Evolutionary conservation across 192 early-diverging fungal genomes (phyloP), one percentile per base, ranked within the genome.

Genomic region (Gryganskiella cystojenkinii): DNA sequence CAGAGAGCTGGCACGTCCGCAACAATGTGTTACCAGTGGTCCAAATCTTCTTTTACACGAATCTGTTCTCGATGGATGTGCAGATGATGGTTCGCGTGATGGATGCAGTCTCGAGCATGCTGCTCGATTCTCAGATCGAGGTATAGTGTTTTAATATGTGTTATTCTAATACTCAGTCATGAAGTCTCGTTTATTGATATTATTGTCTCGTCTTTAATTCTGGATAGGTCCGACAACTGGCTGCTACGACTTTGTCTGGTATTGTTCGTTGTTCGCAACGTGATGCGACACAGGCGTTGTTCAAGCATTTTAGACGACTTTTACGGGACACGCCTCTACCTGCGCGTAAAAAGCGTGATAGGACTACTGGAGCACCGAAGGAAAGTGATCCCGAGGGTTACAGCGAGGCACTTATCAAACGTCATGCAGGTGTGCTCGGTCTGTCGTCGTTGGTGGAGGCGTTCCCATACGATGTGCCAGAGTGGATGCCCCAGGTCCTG

Each of bases 401-500:
- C 56, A 63, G 71, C 2, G 84, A 87, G 7, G 82, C 89, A 0
- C 57, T 98, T 0, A 80, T 91, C 40, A 87, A 84, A 19, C 86
- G 94, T 14, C 97, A 99, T 82, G 91, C 93, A 0, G 95, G 92
- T 19, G 94, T 94, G n/a, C 81, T 99, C 57, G 97, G 96, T 0
- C 79, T 99, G n/a, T 87, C 94, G 15, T 91, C 92, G 3, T 78
- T 99, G 10, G 84, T 98, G 4, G 87, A 93, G 54, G 95, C 96
- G 1, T 97, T 96, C 68, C 97, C 97, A 3, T 99, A 99, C 72
- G 93, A 93, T 17, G 90, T 99, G 2, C 96, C 97, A 4, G 82
- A 86, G 34, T 97, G 95, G 94, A 85, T 98, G 89, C 97, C 97
- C 4, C 82, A 84, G 45, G 89, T 95, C 19, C 85, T 99, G 66